Conservation (phyloP, 1,284 basidiomycete species). For the Austroboletus niveus region DNA sequence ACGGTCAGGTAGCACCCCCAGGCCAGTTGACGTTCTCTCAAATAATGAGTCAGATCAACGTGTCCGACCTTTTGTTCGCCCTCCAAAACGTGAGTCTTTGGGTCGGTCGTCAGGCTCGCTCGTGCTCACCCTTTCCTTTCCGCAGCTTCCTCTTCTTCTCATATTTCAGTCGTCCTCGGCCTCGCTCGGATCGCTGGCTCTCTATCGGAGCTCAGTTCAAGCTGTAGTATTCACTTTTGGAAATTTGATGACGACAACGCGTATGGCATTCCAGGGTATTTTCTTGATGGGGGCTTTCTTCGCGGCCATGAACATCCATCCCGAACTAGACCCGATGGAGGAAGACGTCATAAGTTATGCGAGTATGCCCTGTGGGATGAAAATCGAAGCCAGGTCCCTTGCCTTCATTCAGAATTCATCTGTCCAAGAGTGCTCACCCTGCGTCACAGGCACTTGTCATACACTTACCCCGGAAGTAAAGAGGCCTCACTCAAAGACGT, state of each 20-base stretch:
- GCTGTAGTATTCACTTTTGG: constrained; percentile 63
- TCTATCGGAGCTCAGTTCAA: constrained; percentile 76
- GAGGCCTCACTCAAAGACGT: constrained; percentile 66
- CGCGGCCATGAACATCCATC: constrained; percentile 67
- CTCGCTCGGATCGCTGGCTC: constrained; percentile 71
- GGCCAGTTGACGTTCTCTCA: constrained; percentile 38
- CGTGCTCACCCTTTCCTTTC: constrained; percentile 10
- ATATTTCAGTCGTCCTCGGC: constrained; percentile 68
- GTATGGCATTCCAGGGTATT: constrained; percentile 73
- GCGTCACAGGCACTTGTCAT: constrained; percentile 58
- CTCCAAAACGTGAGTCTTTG: constrained; percentile 60
- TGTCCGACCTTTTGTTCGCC: constrained; percentile 60
- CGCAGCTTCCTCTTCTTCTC: constrained; percentile 67
- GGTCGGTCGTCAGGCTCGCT: constrained; percentile 4
- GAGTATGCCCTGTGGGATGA: constrained; percentile 53
- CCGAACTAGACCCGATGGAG: constrained; percentile 58
- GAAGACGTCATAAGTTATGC: constrained; percentile 50
- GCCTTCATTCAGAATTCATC: constrained; percentile 12
- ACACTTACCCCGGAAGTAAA: constrained; percentile 70
- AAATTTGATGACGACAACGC: constrained; percentile 56
- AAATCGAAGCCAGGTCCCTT: constrained; percentile 64
- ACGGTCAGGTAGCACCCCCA: constrained; percentile 46
- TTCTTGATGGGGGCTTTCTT: constrained; percentile 83
- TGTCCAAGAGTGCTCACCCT: constrained; percentile 13
- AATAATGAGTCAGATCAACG: constrained; percentile 54